Base-by-base conservation (phyloP, 2,329 filamentous ascomycete species). In the Talaromyces albobiverticillius region DNA sequence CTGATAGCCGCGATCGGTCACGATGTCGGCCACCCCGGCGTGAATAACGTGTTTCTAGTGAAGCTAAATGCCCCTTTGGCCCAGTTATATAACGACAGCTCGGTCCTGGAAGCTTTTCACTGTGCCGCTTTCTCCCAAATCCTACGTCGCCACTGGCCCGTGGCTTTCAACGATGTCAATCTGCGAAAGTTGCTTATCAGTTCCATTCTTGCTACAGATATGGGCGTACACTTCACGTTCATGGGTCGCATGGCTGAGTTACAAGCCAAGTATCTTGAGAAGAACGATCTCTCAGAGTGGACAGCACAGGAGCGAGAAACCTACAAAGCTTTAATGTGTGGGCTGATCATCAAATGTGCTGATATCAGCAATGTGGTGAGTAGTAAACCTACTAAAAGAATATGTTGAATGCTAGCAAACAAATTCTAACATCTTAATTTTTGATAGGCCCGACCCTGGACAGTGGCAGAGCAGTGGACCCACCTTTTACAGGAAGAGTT, bases 71-170 rank as follows among this genome's bases (percentile, higher is more conserved):
- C 94, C 16, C 93, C 94, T 1, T 78, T 99, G 25, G 94, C 94
- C 11, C 92, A 96, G 70, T 79, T 97, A 13, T 99, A 97, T 76
- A 97, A 97, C 66, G 94, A 99, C 70, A 89, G 89, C 53, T 97
- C 94, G 1, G 94, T 99, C 14, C 80, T 99, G 34, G 94, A 99
- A 72, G 95, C 93, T 0, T 99, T 97, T 65, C 94, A 99, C 69
- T 96, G 94, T 67, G 94, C 94, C 1, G 94, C 94, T 2, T 99
- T 93, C 66, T 96, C 92, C 0, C 94, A 97, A 67, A 96, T 99
- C 36, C 82, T 99, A 40, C 87, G 93, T 47, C 84, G 91, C 46
- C 87, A 97, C 69, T 99, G 94, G 94, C 90, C 92, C 0, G 79
- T 82, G 3, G 88, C 87, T 2, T 95, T 95, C 62, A 81, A 87